These are phyloP conservation scores for Wickerhamiella vanderwaltii DNA, from an alignment of 805 yeast genomes.

Conservation along the genomic window DNA sequence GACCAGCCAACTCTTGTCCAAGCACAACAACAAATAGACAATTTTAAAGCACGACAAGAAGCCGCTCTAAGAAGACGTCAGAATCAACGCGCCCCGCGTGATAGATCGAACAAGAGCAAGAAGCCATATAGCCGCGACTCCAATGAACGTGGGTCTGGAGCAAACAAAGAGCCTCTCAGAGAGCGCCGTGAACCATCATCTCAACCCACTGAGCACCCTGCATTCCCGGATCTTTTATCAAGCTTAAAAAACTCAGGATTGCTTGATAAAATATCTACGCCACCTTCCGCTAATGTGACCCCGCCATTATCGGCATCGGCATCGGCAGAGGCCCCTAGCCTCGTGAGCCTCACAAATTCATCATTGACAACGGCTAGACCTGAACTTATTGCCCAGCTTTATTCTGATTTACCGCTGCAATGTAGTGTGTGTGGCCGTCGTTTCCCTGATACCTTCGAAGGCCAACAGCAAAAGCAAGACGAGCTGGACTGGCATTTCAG, in stretches of 20 bases:
- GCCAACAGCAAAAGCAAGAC: conserved; percentile 39
- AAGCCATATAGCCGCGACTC: conserved; percentile 8
- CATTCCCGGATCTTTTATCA: conserved; percentile 14
- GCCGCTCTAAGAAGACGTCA: not conserved
- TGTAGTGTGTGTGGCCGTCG: conserved; percentile 87
- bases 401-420: conserved; percentile 56
- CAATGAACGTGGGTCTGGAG: conserved; percentile 1
- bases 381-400: conserved; percentile 32
- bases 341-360: conserved; percentile 25
- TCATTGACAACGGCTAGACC: conserved; percentile 26
- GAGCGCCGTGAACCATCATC: not conserved
- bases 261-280: conserved; percentile 12
- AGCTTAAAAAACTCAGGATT: conserved; percentile 24
- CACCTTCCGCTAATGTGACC: not conserved
- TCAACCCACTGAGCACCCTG: not conserved
- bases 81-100: not conserved
- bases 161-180: conserved; percentile 3
- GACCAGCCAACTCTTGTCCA: conserved; percentile 23
- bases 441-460: conserved; percentile 49
- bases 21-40: conserved; percentile 25
- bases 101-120: conserved; percentile 4
- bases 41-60: conserved; percentile 12
- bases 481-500: conserved; percentile 97
- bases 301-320: not conserved
- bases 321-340: conserved; percentile 8